These are phyloP conservation scores for Clarireedia monteithiana DNA, from an alignment of 2,329 filamentous ascomycete genomes.

Conservation along the genomic window DNA sequence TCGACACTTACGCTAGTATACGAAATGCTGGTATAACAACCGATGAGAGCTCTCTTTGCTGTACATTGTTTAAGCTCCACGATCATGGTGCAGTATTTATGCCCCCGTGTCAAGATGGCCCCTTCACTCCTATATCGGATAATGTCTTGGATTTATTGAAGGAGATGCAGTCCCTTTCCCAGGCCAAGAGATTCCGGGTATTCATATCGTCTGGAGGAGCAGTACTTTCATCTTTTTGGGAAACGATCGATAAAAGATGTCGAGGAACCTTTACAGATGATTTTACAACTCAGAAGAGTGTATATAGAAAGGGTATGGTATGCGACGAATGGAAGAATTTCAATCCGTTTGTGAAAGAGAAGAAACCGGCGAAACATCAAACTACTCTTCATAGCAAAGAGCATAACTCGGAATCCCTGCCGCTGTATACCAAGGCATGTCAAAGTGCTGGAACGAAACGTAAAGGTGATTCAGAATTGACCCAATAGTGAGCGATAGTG, in stretches of 20 bases:
- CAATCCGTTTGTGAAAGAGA: not conserved
- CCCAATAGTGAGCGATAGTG: not conserved
- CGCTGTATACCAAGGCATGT: not conserved
- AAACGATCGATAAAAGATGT: not conserved
- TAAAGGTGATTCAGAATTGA: not conserved
- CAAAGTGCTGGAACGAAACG: not conserved
- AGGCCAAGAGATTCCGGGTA: not conserved
- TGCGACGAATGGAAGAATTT: slow-evolving; percentile 1
- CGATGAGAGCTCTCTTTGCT: not conserved
- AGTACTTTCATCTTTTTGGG: not conserved
- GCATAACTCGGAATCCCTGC: not conserved
- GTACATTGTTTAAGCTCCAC: not conserved
- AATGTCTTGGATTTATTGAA: not conserved
- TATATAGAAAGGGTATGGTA: not conserved
- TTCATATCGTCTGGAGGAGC: not conserved
- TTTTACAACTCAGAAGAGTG: not conserved
- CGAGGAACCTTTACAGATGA: not conserved
- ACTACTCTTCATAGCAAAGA: too few relatives aligned
- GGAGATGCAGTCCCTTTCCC: not conserved
- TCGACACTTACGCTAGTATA: not conserved
- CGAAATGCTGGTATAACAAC: not conserved
- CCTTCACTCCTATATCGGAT: not conserved
- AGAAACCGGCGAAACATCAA: not conserved
- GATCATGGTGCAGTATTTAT: not conserved
- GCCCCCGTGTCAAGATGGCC: not conserved